A percentile compares a stretch with the other conserved stretches of the same genome.
phyloP scores from a whole-genome alignment of 148 eudicot species.

The Rhododendron williamsianum region DNA sequence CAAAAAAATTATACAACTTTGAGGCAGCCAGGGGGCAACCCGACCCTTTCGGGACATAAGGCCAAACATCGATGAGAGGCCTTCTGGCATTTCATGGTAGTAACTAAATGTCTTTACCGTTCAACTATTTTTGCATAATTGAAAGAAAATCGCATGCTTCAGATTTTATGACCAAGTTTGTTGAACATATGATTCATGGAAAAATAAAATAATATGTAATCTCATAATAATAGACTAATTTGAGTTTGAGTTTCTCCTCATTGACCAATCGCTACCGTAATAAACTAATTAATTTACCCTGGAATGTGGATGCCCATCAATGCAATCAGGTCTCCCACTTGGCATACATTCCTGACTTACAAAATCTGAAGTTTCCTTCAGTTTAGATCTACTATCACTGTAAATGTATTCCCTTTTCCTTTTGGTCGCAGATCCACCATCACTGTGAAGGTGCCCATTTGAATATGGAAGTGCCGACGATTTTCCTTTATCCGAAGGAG shows the following conservation, averaged over 20 bases:
- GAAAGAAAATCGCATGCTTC: too few relatives aligned
- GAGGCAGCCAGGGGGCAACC: background rate
- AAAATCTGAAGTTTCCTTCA: too few relatives aligned
- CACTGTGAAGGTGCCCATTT: background rate
- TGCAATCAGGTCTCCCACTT: background rate
- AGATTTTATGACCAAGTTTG: background rate
- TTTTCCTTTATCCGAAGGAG: slow-evolving; percentile 21
- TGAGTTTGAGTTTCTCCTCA: background rate
- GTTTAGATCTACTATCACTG: too few relatives aligned
- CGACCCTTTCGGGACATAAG: background rate
- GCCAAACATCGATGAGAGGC: background rate
- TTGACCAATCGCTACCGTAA: too few relatives aligned
- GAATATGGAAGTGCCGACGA: slow-evolving; percentile 1
- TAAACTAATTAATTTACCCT: background rate
- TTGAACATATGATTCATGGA: background rate
- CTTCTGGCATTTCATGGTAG: background rate
- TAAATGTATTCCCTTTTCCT: background rate
- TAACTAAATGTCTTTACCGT: background rate
- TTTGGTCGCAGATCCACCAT: background rate
- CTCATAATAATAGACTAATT: too few relatives aligned
- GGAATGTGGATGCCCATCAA: background rate
- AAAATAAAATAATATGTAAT: too few relatives aligned
- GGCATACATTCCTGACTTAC: background rate
- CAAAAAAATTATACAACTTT: too few relatives aligned
- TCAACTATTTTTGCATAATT: background rate